Percentiles rank a stretch among this genome's conserved stretches.
Conservation (phyloP, 2,329 filamentous ascomycete genomes). For the Aspergillus luchuensis region DNA sequence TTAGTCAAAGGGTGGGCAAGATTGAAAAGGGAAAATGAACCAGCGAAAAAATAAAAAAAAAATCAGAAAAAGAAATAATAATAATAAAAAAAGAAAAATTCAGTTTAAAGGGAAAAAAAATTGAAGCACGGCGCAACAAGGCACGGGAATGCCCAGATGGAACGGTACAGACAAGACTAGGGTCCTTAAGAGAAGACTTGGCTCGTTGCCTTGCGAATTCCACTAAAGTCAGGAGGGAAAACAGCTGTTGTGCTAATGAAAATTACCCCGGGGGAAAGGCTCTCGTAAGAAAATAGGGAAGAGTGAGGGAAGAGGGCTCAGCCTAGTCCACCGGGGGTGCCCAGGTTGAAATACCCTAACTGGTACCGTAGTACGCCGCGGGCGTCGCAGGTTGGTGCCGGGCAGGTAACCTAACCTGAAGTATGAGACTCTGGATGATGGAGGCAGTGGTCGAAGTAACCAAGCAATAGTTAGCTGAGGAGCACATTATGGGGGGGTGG, state of each 20-base stretch:
- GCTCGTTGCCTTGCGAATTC: constrained; percentile 15
- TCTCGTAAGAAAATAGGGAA: background rate
- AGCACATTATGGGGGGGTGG: constrained; percentile 5
- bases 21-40: constrained; percentile 9
- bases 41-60: background rate
- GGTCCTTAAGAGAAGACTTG: constrained; percentile 23
- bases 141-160: constrained; percentile 26
- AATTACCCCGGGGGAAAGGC: background rate
- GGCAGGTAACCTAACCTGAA: background rate
- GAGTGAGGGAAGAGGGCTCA: constrained; percentile 3
- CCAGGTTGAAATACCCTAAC: constrained; percentile 25
- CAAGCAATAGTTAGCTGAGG: background rate
- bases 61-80: constrained; percentile 10
- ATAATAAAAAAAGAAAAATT: constrained; percentile 8
- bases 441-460: background rate
- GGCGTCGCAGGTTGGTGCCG: constrained; percentile 9
- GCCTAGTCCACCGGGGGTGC: constrained; percentile 15
- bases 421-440: background rate
- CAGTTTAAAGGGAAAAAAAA: background rate
- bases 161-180: constrained; percentile 24
- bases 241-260: background rate
- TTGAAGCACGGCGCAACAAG: constrained; percentile 16
- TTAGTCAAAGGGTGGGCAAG: background rate
- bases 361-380: constrained; percentile 2
- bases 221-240: constrained; percentile 6